phyloP scores from a whole-genome alignment of 768 basidiomycete genomes.

The Galerina sulciceps region DNA sequence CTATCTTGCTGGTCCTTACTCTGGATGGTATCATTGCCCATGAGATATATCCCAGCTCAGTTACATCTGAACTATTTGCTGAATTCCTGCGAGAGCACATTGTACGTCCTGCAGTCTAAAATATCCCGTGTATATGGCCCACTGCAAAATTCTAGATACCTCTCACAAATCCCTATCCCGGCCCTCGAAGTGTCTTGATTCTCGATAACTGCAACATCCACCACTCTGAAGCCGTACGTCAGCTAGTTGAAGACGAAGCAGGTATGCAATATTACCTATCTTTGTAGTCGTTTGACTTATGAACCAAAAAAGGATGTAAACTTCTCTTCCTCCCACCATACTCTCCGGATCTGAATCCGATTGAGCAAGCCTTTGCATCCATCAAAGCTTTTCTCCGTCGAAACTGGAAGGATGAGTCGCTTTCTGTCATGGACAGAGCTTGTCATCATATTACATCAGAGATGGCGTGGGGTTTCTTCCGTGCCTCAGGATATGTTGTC shows the following conservation, averaged over 20 bases:
- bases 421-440: constrained; percentile 26
- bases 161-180: constrained; percentile 18
- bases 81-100: constrained; percentile 14
- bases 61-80: constrained; percentile 13
- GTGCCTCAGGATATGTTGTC: constrained; percentile 27
- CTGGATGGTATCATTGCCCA: constrained; percentile 19
- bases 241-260: constrained; percentile 21
- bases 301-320: constrained; percentile 3
- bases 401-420: constrained; percentile 17
- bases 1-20: constrained; percentile 16
- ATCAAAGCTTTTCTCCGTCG: constrained; percentile 40
- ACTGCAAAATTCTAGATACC: constrained; percentile 13
- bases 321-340: constrained; percentile 36
- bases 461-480: constrained; percentile 26
- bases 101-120: constrained; percentile 1
- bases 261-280: not conserved
- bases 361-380: constrained; percentile 32
- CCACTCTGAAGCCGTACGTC: constrained; percentile 16
- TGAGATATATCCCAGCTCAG: constrained; percentile 17
- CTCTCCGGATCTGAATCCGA: constrained; percentile 39
- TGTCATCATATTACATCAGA: constrained; percentile 24
- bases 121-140: not conserved
- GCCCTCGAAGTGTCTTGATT: constrained; percentile 12
- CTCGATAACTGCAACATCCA: constrained; percentile 22
- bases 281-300: not conserved